Conservation (phyloP, 2,329 filamentous ascomycete species). For the Chrysoporthe cubensis region DNA sequence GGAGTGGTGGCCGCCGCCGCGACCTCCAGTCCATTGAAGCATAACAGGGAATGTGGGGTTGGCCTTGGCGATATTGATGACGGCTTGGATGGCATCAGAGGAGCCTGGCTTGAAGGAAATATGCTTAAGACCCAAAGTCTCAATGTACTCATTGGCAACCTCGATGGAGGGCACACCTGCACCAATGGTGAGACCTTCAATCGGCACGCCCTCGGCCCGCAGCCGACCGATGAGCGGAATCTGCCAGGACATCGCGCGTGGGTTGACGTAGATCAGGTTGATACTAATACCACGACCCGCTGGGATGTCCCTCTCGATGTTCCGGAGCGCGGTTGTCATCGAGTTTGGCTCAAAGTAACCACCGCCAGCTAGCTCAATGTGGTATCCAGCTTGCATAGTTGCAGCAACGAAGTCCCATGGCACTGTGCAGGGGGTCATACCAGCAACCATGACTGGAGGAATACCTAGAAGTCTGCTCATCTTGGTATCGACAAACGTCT, state of each 20-base stretch:
- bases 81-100: constrained; percentile 81
- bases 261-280: constrained; percentile 91
- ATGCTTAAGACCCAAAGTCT: constrained; percentile 89
- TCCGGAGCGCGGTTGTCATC: constrained; percentile 81
- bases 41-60: constrained; percentile 93
- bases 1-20: constrained; percentile 92
- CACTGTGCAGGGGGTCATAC: constrained; percentile 91
- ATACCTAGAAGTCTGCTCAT: constrained; percentile 87
- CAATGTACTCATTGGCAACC: constrained; percentile 90
- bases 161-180: constrained; percentile 93
- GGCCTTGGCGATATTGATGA: constrained; percentile 92
- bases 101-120: constrained; percentile 95
- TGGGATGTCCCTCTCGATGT: constrained; percentile 84
- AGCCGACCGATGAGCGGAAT: constrained; percentile 82
- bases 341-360: constrained; percentile 83
- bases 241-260: constrained; percentile 89
- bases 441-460: constrained; percentile 86
- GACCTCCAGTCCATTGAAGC: constrained; percentile 92
- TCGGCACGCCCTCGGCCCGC: constrained; percentile 82
- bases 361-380: constrained; percentile 87
- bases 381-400: constrained; percentile 94
- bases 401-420: constrained; percentile 91
- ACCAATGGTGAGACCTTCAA: constrained; percentile 90
- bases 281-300: constrained; percentile 85
- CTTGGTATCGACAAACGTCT: constrained; percentile 95